Base-by-base conservation (phyloP, 1,284 basidiomycete genomes). In the Leccinum griseonigrum region DNA sequence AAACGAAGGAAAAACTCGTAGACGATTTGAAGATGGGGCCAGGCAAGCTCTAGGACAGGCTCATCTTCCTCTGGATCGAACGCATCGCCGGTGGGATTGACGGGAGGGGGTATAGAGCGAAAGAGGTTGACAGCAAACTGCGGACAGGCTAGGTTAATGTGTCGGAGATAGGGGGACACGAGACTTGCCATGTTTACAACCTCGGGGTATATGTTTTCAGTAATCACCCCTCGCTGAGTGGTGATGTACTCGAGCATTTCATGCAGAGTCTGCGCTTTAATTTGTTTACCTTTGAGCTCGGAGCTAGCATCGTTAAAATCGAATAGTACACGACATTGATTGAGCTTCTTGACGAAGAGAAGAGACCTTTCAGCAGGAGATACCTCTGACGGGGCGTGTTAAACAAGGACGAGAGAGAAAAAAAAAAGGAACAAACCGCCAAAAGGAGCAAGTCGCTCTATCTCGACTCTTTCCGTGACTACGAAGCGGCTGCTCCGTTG, bases 1-100 rank as follows among this genome's bases (percentile, higher is more conserved):
- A 99, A 99, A 60, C 97, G 93, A 40, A 99, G 87, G 87, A 99
- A 99, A 79, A 99, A 98, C 78, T 99, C 97, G 79, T 99, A 99
- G 58, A 99, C 97, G 68, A 99, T 97, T 78, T 99, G 97, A 60
- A 99, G 85, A 76, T 99, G 97, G 32, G 97, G 97, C 97, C 97
- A 99, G 16, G 97, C 97, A 59, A 99, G 90, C 75, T 99, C 97
- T 64, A 99, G 85, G 3, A 99, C 97, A 7, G 97, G 97, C 71
- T 99, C 97, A 71, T 99, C 97, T 80, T 99, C 97, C 78, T 99
- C 97, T 13, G 97, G 97, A 75, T 99, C 97, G 73, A 98, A 99
- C 1, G 96, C 97, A 74, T 99, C 97, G 60, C 97, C 97, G 18
- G 90, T 92, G 2, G 97, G 97, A 74, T 99, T 99, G 66, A 98